Percentiles rank a stretch among this genome's conserved stretches.
Evolutionary conservation across 1,284 basidiomycete genomes (phyloP).

Genomic region (Neonothopanus nambi): DNA sequence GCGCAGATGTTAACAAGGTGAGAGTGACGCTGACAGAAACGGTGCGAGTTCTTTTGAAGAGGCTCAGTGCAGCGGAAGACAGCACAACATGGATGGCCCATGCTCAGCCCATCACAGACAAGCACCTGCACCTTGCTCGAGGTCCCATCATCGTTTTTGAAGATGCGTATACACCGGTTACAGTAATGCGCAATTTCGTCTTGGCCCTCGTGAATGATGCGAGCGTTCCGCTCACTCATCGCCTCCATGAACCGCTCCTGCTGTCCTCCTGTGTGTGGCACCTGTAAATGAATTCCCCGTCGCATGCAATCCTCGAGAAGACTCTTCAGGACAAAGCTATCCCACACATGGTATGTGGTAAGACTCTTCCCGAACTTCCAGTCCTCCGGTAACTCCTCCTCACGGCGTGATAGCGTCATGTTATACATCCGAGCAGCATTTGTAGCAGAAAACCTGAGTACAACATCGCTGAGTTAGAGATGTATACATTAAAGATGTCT

Average conservation of each 20-base stretch:
- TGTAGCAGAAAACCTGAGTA: conserved; percentile 1
- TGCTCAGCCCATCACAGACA: conserved; percentile 7
- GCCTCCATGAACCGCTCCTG: conserved; percentile 22
- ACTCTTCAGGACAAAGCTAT: conserved; percentile 27
- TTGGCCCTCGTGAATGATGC: conserved; percentile 26
- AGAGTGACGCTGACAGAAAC: conserved; percentile 1
- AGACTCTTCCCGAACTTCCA: conserved; percentile 11
- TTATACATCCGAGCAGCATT: conserved; percentile 4
- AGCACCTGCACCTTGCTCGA: not conserved
- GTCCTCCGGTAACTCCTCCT: not conserved
- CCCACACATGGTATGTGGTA: conserved; percentile 29
- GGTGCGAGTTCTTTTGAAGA: not conserved
- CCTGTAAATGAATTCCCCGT: conserved; percentile 15
- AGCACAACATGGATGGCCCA: conserved; percentile 1
- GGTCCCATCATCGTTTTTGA: conserved; percentile 13
- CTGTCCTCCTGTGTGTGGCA: conserved; percentile 26
- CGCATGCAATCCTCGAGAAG: conserved; percentile 24
- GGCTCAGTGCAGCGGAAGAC: not conserved
- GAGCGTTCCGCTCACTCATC: conserved; percentile 23
- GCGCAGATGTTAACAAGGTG: not conserved
- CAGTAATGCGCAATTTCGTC: conserved; percentile 28
- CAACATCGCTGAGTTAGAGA: too few species aligned
- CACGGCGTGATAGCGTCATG: not conserved
- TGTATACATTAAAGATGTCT: too few species aligned
- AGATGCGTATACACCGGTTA: conserved; percentile 23